phyloP scores from a whole-genome alignment of 2,329 filamentous ascomycete species.

The Calonectria leucothoes region DNA sequence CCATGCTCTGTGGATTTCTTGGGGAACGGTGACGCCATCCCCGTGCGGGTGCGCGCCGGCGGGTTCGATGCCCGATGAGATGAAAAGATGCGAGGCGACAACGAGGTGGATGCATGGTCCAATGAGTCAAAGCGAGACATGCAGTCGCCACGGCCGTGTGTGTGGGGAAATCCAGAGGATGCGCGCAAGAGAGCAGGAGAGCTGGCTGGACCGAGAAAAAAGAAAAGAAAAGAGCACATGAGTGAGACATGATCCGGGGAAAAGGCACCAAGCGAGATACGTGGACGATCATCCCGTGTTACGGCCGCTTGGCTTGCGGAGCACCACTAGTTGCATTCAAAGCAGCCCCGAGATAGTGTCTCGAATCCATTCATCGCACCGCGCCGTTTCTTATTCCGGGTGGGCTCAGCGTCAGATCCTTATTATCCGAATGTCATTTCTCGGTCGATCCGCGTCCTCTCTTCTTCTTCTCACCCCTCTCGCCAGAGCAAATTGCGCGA shows the following conservation, averaged over 20 bases:
- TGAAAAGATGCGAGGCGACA: conserved; percentile 6
- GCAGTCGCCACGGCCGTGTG: not conserved
- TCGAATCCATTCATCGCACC: not conserved
- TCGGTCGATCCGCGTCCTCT: not conserved
- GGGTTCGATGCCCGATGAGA: conserved; percentile 6
- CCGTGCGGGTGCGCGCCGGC: not conserved
- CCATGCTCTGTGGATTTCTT: not conserved
- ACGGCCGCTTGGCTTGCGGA: not conserved
- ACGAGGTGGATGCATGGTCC: not conserved
- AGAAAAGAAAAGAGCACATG: not conserved
- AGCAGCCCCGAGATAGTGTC: not conserved
- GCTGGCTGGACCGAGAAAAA: not conserved
- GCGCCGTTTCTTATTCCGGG: not conserved
- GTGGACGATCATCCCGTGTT: not conserved
- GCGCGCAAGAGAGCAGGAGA: not conserved
- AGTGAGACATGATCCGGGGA: not conserved
- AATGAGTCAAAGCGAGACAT: conserved; percentile 15
- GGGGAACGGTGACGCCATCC: conserved; percentile 12
- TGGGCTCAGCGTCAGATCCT: not conserved
- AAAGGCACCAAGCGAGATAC: not conserved
- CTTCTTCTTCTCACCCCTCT: not conserved
- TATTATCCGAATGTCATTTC: not conserved
- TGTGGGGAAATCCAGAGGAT: not conserved
- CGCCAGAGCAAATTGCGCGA: not conserved
- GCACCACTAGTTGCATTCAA: not conserved